Evolutionary conservation across 768 basidiomycete genomes (phyloP).

Genomic region (Hydnum rufescens): DNA sequence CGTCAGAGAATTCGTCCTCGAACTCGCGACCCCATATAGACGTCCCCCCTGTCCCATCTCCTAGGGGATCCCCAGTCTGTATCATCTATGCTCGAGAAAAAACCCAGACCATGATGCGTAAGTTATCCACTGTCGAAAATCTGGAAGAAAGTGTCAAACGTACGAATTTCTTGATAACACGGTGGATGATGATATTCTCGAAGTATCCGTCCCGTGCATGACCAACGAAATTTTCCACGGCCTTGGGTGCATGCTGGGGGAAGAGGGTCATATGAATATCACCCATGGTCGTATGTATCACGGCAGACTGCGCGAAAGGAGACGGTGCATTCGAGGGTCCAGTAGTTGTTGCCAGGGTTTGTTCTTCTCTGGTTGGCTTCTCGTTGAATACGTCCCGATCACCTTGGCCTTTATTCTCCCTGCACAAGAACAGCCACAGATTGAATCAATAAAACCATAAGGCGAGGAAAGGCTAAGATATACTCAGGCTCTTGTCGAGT

Average conservation of each 20-base stretch:
- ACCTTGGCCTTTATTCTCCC: constrained; percentile 57
- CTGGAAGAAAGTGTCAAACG: constrained; percentile 12
- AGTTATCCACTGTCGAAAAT: not conserved
- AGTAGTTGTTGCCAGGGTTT: constrained; percentile 49
- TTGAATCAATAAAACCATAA: not conserved
- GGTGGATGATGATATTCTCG: constrained; percentile 87
- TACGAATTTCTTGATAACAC: constrained; percentile 88
- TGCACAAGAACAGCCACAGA: constrained; percentile 15
- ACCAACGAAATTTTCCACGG: constrained; percentile 96
- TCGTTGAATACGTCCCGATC: constrained; percentile 99
- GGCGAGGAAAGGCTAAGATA: constrained; percentile 16
- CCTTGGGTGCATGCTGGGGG: constrained; percentile 81
- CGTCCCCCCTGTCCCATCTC: constrained; percentile 80
- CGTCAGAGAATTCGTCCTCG: constrained; percentile 84
- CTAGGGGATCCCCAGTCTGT: constrained; percentile 89
- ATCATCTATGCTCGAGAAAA: constrained; percentile 37
- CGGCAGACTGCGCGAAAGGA: constrained; percentile 33
- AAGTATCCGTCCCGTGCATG: constrained; percentile 79
- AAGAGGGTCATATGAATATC: constrained; percentile 81
- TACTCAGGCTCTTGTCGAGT: constrained; percentile 81
- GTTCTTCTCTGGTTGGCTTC: constrained; percentile 89
- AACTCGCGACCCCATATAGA: constrained; percentile 84
- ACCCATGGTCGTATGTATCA: constrained; percentile 88
- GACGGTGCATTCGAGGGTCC: constrained; percentile 12
- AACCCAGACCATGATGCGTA: not conserved